Percentiles rank a stretch among this genome's conserved stretches.
Evolutionary conservation across 257 asterid species (phyloP).

Genomic region (Lantana camara): DNA sequence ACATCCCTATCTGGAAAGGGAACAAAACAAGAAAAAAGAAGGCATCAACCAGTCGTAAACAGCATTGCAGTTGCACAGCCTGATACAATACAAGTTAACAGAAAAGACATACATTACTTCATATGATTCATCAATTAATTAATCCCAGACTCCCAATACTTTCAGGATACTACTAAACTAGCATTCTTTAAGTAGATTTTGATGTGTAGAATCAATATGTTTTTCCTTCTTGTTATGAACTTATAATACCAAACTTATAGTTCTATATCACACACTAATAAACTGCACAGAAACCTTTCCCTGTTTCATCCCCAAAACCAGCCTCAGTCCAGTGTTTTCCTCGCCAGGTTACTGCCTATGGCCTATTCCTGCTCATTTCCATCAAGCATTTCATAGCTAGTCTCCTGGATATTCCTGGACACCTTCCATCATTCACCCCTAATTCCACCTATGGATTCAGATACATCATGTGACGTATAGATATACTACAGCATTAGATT

Average conservation of each 20-base stretch:
- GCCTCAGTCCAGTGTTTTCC: conserved; percentile 2
- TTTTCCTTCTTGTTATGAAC: not conserved
- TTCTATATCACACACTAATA: not conserved
- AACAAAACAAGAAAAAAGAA: not conserved
- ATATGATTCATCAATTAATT: not conserved
- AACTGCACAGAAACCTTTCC: conserved; percentile 14
- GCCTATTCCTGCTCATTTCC: conserved; percentile 15
- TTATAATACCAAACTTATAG: not conserved
- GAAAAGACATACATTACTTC: not conserved
- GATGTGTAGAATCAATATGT: too few species aligned
- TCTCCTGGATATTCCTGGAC: not conserved
- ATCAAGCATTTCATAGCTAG: conserved; percentile 19
- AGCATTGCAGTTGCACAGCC: not conserved
- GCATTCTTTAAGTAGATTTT: not conserved
- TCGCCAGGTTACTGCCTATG: conserved; percentile 9
- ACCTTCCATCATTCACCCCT: conserved; percentile 4
- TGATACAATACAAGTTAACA: not conserved
- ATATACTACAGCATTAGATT: not conserved
- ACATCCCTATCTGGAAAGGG: not conserved
- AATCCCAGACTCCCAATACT: conserved; percentile 21
- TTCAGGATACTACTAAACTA: not conserved
- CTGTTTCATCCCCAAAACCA: not conserved
- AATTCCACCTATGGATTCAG: not conserved
- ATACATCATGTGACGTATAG: not conserved
- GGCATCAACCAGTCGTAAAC: conserved; percentile 18